phyloP scores from a whole-genome alignment of 208 protist species.

The Willaertia magna region DNA sequence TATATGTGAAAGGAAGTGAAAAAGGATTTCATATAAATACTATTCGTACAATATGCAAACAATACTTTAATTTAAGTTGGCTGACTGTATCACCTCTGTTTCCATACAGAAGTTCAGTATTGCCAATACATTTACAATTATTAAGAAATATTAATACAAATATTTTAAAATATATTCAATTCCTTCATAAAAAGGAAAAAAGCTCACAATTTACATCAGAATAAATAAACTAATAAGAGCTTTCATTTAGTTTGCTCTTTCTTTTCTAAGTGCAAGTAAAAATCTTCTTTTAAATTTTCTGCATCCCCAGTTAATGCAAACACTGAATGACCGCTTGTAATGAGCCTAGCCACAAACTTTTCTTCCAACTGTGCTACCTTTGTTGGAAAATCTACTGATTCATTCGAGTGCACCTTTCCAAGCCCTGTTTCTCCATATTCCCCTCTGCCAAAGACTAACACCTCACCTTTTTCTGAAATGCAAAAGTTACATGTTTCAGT shows the following conservation, averaged over 20 bases:
- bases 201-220: neutral
- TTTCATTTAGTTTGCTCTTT: neutral
- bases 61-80: neutral
- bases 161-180: neutral
- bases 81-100: neutral
- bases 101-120: neutral
- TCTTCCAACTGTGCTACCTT: neutral
- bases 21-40: neutral
- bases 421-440: neutral
- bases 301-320: neutral
- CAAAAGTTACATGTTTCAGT: neutral
- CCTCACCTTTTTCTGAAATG: neutral
- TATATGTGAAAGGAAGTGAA: neutral
- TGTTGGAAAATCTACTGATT: neutral
- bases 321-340: neutral
- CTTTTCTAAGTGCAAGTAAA: neutral
- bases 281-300: neutral
- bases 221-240: neutral
- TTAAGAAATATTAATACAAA: neutral
- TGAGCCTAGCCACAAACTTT: neutral
- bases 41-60: neutral
- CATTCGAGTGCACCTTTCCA: neutral
- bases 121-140: neutral
- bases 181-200: too few relatives aligned
- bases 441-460: neutral